phyloP scores from a whole-genome alignment of 345 rosid genomes.

The Eucalyptus microcorys region DNA sequence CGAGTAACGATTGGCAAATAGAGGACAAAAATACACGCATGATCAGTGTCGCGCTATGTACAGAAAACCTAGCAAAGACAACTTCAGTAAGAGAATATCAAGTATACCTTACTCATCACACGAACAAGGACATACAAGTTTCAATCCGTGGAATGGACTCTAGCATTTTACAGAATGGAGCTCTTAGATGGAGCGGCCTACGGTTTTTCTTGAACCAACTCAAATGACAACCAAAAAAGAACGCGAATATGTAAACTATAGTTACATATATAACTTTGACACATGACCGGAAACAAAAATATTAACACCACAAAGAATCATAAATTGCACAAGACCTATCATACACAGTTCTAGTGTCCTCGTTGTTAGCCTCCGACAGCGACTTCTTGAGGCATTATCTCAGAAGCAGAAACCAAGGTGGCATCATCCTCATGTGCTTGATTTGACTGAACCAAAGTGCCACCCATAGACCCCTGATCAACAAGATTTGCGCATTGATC shows the following conservation, averaged over 20 bases:
- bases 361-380: constrained; percentile 43
- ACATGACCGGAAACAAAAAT: background rate
- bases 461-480: constrained; percentile 7
- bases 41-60: background rate
- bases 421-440: constrained; percentile 9
- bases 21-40: background rate
- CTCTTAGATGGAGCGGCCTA: background rate
- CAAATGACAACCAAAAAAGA: background rate
- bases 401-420: constrained; percentile 18
- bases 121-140: background rate
- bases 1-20: background rate
- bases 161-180: background rate
- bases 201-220: background rate
- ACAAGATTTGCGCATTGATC: constrained; percentile 4
- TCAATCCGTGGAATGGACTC: background rate
- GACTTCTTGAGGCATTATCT: constrained; percentile 44
- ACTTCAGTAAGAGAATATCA: background rate
- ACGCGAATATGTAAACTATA: background rate
- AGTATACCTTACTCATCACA: background rate
- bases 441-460: background rate
- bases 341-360: background rate
- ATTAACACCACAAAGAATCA: background rate
- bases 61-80: background rate
- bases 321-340: constrained; percentile 3
- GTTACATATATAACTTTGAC: background rate